phyloP scores from a whole-genome alignment of 495 filamentous ascomycete species.

The Hamigera avellanea region DNA sequence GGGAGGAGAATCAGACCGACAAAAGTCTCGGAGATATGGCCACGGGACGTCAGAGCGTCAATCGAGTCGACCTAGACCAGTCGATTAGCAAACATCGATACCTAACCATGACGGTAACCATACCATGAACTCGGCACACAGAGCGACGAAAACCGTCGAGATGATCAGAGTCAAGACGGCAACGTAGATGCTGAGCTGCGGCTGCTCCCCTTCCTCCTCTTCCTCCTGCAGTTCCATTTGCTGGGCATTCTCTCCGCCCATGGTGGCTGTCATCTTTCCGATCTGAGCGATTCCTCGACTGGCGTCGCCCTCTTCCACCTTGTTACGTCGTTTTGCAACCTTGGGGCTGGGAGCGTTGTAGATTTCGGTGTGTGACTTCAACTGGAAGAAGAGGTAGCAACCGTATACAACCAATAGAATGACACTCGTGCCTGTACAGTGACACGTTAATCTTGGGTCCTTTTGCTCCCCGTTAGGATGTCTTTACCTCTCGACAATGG shows the following conservation, averaged over 20 bases:
- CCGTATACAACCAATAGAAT: conserved; percentile 69
- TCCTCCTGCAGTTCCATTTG: conserved; percentile 33
- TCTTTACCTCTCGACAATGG: conserved; percentile 28
- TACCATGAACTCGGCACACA: conserved; percentile 86
- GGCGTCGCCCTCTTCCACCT: conserved; percentile 44
- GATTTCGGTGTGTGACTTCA: conserved; percentile 62
- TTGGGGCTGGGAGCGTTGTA: conserved; percentile 69
- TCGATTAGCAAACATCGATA: background rate
- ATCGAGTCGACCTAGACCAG: conserved; percentile 50
- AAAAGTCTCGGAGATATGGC: conserved; percentile 57
- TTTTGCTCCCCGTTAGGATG: background rate
- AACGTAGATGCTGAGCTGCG: conserved; percentile 56
- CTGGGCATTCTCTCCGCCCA: conserved; percentile 28
- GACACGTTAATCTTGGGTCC: background rate
- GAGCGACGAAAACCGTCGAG: conserved; percentile 68
- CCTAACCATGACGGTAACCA: background rate
- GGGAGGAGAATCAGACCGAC: conserved; percentile 76
- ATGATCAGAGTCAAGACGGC: conserved; percentile 58
- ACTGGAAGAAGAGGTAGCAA: conserved; percentile 71
- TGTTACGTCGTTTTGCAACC: conserved; percentile 41
- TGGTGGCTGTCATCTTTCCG: conserved; percentile 39
- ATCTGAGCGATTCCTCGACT: conserved; percentile 47
- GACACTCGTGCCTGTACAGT: conserved; percentile 45
- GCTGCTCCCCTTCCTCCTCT: conserved; percentile 52
- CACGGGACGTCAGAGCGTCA: conserved; percentile 47